Evolutionary conservation across 495 filamentous ascomycete species (phyloP), one percentile per base, ranked within the genome.

Genomic region (Penicillium verhagenii): DNA sequence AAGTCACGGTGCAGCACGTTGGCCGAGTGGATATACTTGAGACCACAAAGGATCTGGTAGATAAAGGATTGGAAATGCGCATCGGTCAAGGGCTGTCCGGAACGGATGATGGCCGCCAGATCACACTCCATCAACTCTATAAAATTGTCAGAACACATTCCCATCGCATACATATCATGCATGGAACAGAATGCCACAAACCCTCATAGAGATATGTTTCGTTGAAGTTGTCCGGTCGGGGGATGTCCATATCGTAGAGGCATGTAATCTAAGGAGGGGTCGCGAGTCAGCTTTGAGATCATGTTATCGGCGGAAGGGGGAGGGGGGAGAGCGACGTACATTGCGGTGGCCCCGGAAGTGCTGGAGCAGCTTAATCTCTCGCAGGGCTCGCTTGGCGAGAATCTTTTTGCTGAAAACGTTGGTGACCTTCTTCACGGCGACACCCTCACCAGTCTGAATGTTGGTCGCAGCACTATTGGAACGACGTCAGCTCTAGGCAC

Each of bases 401-500:
- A 98, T 98, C 85, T 97, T 97, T 79, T 98, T 98, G 83, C 92
- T 96, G 80, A 98, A 97, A 56, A 98, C 95, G 88, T 98, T 98
- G 74, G 94, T 98, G 66, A 98, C 90, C 72, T 98, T 98, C 79
- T 98, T 98, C 76, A 98, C 91, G 54, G 94, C 94, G 50, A 98
- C 92, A n/a, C 94, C 94, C 68, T 98, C 94, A 63, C 86, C 86
- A 13, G 90, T 96, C 69, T 88, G 83, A 64, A 82, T 85, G 77
- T 98, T 97, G 50, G 90, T 91, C 23, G 94, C 95, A 47, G 95
- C 95, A 72, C 92, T 94, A 69, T 44, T 40, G 49, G n/a, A 49
- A 46, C 52, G 42, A 25, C 23, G 23, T 45, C n/a, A 45, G 42
- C 14, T 24, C 23, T 35, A n/a, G n/a, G n/a, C 33, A 16, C 13